phyloP scores from a whole-genome alignment of 108 stramenopile species.

The Cyclostephanos invisitatus region DNA sequence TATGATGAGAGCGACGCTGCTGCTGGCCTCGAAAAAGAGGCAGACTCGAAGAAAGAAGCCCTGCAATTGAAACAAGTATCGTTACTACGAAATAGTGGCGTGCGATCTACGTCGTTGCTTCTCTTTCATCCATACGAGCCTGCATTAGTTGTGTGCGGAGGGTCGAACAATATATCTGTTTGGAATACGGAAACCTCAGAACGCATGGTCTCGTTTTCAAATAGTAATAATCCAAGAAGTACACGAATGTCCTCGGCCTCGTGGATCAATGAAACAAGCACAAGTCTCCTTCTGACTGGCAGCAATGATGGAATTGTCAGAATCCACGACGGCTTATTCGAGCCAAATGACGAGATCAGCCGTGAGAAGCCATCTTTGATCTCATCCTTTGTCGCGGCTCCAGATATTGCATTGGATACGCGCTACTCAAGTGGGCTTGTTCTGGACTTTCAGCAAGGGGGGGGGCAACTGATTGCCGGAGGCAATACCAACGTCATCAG shows the following conservation, averaged over 20 bases:
- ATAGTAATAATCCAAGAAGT: conserved; percentile 62
- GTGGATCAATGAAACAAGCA: conserved; percentile 91
- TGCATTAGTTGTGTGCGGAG: conserved; percentile 81
- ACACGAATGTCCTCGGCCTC: conserved; percentile 82
- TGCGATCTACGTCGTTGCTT: conserved; percentile 77
- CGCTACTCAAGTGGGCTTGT: conserved; percentile 80
- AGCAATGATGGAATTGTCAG: conserved; percentile 92
- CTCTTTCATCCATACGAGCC: conserved; percentile 94
- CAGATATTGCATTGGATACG: conserved; percentile 70
- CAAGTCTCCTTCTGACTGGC: conserved; percentile 85
- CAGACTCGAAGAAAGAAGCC: conserved; percentile 55
- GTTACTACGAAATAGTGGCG: conserved; percentile 66
- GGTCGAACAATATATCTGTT: conserved; percentile 69
- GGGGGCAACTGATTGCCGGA: conserved; percentile 77
- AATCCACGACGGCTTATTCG: conserved; percentile 63
- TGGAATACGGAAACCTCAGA: conserved; percentile 80
- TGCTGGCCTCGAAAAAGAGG: conserved; percentile 47
- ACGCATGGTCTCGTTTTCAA: conserved; percentile 52
- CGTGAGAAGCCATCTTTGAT: conserved; percentile 58
- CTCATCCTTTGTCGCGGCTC: conserved; percentile 85
- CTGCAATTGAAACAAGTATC: conserved; percentile 71
- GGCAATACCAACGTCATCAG: conserved; percentile 76
- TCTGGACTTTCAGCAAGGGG: conserved; percentile 82
- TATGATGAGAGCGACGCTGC: conserved; percentile 41
- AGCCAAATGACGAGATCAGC: conserved; percentile 58